Evolutionary conservation across 2,329 filamentous ascomycete genomes (phyloP).

Genomic region (Penicillium concentricum): DNA sequence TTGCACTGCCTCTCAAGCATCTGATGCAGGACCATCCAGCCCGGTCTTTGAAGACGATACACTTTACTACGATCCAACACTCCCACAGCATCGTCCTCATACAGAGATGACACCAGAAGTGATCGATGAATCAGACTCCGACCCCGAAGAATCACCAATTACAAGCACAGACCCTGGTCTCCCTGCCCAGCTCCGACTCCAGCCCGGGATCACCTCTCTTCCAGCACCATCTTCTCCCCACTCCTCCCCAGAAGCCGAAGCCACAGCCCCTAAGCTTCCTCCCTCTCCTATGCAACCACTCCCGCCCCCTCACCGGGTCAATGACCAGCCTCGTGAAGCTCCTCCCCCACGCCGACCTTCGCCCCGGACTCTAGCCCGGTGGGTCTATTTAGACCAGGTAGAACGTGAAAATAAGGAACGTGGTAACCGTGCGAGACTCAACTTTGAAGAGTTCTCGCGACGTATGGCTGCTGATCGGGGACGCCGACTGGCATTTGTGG

Average conservation of each 20-base stretch:
- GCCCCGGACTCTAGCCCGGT: constrained; percentile 44
- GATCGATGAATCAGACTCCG: constrained; percentile 2
- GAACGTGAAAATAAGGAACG: constrained; percentile 68
- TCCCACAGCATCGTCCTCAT: constrained; percentile 49
- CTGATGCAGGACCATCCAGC: neutral
- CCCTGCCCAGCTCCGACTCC: constrained; percentile 40
- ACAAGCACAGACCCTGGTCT: constrained; percentile 23
- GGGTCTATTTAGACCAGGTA: constrained; percentile 57
- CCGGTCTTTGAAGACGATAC: neutral
- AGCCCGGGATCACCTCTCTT: constrained; percentile 34
- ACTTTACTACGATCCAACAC: constrained; percentile 41
- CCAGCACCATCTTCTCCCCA: constrained; percentile 32
- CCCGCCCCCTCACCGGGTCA: constrained; percentile 24
- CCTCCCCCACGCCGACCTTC: constrained; percentile 26
- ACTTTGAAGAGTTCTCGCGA: constrained; percentile 73
- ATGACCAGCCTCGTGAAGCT: constrained; percentile 13
- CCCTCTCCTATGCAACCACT: constrained; percentile 36
- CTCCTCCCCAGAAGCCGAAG: constrained; percentile 33
- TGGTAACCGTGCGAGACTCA: constrained; percentile 73
- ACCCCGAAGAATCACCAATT: constrained; percentile 9
- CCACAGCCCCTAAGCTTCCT: constrained; percentile 35
- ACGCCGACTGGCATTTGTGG: constrained; percentile 73
- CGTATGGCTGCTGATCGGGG: constrained; percentile 69
- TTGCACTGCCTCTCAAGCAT: neutral
- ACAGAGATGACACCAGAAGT: constrained; percentile 18